Evolutionary conservation across 441 rosid species (phyloP).

Genomic region (Populus trichocarpa): DNA sequence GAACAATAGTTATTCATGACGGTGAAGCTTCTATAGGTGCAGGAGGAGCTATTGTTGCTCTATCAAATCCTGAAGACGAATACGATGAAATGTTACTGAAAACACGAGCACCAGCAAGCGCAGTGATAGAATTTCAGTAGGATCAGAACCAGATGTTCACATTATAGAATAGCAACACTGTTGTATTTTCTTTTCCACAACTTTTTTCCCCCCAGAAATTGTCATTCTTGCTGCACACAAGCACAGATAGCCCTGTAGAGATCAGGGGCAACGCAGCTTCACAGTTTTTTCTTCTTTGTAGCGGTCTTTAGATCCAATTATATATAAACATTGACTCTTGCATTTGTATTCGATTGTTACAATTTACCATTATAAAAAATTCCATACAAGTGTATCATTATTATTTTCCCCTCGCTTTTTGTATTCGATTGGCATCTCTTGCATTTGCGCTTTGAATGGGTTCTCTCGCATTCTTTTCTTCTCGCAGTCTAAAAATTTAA

Average conservation of each 20-base stretch:
- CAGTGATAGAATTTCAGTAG: constrained; percentile 53
- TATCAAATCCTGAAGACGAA: constrained; percentile 82
- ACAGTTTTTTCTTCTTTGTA: not conserved
- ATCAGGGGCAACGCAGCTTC: too few relatives aligned
- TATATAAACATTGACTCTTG: too few relatives aligned
- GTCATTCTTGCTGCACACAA: not conserved
- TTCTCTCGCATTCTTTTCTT: too few relatives aligned
- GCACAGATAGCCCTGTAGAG: not conserved
- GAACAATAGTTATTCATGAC: constrained; percentile 76
- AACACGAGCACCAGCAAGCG: constrained; percentile 69
- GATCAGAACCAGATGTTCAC: not conserved
- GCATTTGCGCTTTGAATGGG: too few relatives aligned
- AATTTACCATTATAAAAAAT: too few relatives aligned
- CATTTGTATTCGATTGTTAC: too few relatives aligned
- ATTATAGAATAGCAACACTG: not conserved
- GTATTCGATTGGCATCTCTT: too few relatives aligned
- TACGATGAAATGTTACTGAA: constrained; percentile 88
- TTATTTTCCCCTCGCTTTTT: too few relatives aligned
- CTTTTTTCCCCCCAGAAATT: not conserved
- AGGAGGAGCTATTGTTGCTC: constrained; percentile 85
- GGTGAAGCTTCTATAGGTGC: constrained; percentile 93
- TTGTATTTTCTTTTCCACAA: not conserved
- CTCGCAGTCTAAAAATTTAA: not conserved
- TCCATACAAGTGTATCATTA: too few relatives aligned
- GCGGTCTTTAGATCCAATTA: not conserved